Base-by-base conservation (phyloP, 768 basidiomycete species). In the Lactarius trivialis region DNA sequence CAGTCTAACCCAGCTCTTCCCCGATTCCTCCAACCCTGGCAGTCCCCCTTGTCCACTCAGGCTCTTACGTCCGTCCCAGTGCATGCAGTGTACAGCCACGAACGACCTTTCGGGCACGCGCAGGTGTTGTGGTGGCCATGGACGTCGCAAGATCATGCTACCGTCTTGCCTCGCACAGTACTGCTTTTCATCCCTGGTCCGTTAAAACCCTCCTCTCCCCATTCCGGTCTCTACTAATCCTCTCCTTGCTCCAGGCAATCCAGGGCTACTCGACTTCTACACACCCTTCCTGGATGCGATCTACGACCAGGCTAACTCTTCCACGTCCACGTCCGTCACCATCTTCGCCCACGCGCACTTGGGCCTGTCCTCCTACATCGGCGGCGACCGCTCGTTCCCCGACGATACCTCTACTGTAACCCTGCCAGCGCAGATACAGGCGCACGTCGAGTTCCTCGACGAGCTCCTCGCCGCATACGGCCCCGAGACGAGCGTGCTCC, bases 251-350 rank as follows among this genome's bases (percentile, higher is more conserved):
- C 64, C 68, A 58, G 81, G 80, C 28, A 82, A 83, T 68, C 81
- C 81, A 0, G 89, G 89, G 7, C 73, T 89, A 17, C 63, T 85
- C 34, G 77, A 80, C 50, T 89, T 91, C 72, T 92, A 91, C 66
- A 75, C 75, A 1, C 79, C 81, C 2, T 92, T 89, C 69, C 77
- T 92, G 15, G 73, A 76, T 24, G 76, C 76, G 4, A 71, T 91
- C 1, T 75, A 61, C 21, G n/a, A 83, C 56, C 65, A 70, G 33
- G 49, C 43, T 28, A 71, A 72, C 36, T 60, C 66, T 15, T 43
- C 11, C n/a, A n/a, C n/a, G 81, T 90, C 49, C 72, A 87, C n/a
- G 81, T 79, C 8, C 82, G 84, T 71, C 82, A 82, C 14, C 83
- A 89, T 70, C 72, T 91, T 21, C 84, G 84, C 32, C 87, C 69